Conservation (phyloP, 2,329 filamentous ascomycete genomes). For the Xylariaceae sp. region DNA sequence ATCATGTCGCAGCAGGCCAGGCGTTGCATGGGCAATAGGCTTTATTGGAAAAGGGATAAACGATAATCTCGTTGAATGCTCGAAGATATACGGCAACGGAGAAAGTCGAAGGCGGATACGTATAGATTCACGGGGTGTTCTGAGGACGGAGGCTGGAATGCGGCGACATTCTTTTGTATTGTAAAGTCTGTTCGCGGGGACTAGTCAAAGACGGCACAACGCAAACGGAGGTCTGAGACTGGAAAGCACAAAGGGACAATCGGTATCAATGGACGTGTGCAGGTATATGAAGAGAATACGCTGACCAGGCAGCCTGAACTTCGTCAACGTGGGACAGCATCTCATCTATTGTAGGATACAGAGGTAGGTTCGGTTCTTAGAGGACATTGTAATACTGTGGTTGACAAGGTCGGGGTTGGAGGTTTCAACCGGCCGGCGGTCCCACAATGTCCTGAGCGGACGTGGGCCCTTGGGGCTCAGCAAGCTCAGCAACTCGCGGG, state of each 20-base stretch:
- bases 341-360: slow-evolving; percentile 5
- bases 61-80: too few relatives aligned
- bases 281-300: slow-evolving; percentile 12
- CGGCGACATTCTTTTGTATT: slow-evolving; percentile 27
- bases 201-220: slow-evolving; percentile 3
- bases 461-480: too few relatives aligned
- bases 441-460: too few relatives aligned
- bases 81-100: too few relatives aligned
- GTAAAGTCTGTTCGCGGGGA: slow-evolving; percentile 16
- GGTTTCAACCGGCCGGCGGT: too few relatives aligned
- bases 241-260: not conserved
- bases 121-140: not conserved
- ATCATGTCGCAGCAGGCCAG: not conserved
- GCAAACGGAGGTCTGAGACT: slow-evolving; percentile 9
- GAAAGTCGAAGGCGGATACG: not conserved
- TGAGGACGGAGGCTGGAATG: slow-evolving; percentile 18
- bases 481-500: too few relatives aligned
- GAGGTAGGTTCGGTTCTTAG: not conserved
- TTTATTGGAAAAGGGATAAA: not conserved
- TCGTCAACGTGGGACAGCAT: slow-evolving; percentile 9
- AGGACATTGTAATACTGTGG: too few relatives aligned
- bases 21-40: slow-evolving; percentile 6
- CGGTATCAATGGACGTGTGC: slow-evolving; percentile 7
- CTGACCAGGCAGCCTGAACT: slow-evolving; percentile 8
- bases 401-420: too few relatives aligned